Conservation (phyloP, 257 asterid species). For the Jaltomata sinuosa region DNA sequence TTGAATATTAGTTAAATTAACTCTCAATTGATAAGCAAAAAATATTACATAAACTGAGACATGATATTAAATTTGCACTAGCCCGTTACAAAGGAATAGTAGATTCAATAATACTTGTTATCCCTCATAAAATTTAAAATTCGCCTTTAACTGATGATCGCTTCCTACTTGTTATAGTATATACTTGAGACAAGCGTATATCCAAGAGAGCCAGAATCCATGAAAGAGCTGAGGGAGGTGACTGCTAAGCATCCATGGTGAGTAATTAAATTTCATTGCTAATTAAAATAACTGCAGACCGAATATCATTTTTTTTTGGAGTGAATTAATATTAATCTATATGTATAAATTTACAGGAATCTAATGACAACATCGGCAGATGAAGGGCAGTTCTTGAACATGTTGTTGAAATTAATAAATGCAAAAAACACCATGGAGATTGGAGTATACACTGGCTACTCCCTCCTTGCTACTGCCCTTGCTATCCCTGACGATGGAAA, state of each 20-base stretch:
- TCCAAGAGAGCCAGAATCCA: not conserved
- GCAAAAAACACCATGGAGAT: slow-evolving; percentile 27
- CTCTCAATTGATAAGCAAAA: too few relatives aligned
- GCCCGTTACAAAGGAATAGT: too few relatives aligned
- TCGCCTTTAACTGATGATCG: not conserved
- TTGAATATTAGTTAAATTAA: too few relatives aligned
- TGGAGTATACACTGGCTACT: slow-evolving; percentile 25
- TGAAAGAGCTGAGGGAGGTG: not conserved
- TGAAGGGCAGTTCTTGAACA: slow-evolving; percentile 26
- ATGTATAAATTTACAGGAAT: slow-evolving; percentile 11
- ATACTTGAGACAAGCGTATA: not conserved
- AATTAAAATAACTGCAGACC: not conserved
- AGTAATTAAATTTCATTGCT: not conserved
- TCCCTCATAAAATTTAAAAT: too few relatives aligned
- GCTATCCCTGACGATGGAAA: slow-evolving; percentile 22
- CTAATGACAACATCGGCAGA: slow-evolving; percentile 24
- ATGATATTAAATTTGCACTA: too few relatives aligned
- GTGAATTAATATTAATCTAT: not conserved
- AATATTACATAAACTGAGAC: too few relatives aligned
- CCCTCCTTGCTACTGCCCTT: slow-evolving; percentile 28
- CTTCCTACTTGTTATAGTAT: not conserved
- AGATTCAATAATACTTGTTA: too few relatives aligned
- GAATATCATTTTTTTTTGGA: not conserved
- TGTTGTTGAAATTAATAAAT: slow-evolving; percentile 21
- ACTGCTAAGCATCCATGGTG: slow-evolving; percentile 1